Base-by-base conservation (phyloP, 2,329 filamentous ascomycete genomes). In the Aspergillus udagawae region DNA sequence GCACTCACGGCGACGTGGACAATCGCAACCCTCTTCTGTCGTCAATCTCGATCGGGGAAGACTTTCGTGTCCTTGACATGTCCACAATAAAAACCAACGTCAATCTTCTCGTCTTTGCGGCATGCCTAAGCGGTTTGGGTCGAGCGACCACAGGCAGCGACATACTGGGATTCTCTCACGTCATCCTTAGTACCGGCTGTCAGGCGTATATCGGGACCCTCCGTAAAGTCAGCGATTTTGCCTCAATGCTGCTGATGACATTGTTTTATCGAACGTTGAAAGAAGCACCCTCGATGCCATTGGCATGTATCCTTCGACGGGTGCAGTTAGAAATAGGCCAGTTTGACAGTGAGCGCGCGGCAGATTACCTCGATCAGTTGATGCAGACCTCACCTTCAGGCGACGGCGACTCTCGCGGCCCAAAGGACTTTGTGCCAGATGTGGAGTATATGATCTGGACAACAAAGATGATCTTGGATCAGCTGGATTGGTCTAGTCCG, bases 31-130 rank as follows among this genome's bases (percentile, higher is more conserved):
- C 65, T 8, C 61, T 67, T 3, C 61, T 67, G 4, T 67, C 65
- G 3, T 65, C 63, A 1, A 67, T 67, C 29, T 67, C 65, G 3
- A 65, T 65, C 25, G 65, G 63, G 1, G 56, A 65, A 20, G 63
- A 67, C n/a, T 67, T 67, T 28, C 62, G 65, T 1, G 65, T 68
- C 1, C 51, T 63, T 2, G 65, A 68, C 52, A 65, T 68, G 63
- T 64, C 61, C 8, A 54, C 60, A 0, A 60, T 67, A 4, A 56
- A 57, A 8, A 66, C 61, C 49, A 60, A 54, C 5, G 63, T 60
- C 3, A 62, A 65, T 42, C 63, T 68, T 17, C 50, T 68, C 2
- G 65, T 67, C 7, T 67, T 67, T 32, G 65, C 65, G 0, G 65
- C 65, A 12, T 67, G 65, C 59, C 58, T 66, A 3, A 67, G 64